Evolutionary conservation across 2,329 filamentous ascomycete genomes (phyloP).

Genomic region (Claviceps spartinae): DNA sequence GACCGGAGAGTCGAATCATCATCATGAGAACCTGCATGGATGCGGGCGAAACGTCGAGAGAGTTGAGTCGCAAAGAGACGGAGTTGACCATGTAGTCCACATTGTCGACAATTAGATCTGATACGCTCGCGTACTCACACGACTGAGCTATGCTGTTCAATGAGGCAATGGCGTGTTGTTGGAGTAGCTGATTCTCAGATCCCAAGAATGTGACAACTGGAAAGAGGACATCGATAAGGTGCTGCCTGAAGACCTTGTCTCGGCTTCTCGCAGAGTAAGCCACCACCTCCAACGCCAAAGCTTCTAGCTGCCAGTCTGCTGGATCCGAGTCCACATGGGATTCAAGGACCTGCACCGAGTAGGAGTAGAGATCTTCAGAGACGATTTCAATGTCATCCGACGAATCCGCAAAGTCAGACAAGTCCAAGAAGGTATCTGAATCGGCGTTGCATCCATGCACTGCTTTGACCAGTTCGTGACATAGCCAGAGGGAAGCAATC

Average conservation of each 20-base stretch:
- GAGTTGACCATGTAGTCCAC: constrained; percentile 96
- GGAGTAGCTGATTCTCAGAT: constrained; percentile 51
- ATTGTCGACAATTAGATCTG: constrained; percentile 73
- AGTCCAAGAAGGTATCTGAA: constrained; percentile 53
- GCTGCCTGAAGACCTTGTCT: constrained; percentile 57
- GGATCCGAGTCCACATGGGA: constrained; percentile 35
- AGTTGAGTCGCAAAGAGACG: constrained; percentile 75
- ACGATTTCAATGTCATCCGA: constrained; percentile 31
- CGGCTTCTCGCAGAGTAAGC: constrained; percentile 60
- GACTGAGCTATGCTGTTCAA: constrained; percentile 66
- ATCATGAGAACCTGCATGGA: constrained; percentile 82
- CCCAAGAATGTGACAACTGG: constrained; percentile 82
- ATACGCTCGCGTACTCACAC: constrained; percentile 62
- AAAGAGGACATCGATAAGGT: constrained; percentile 84
- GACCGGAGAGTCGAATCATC: constrained; percentile 83
- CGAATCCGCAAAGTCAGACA: constrained; percentile 24
- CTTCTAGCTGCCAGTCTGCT: constrained; percentile 58
- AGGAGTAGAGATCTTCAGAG: constrained; percentile 54
- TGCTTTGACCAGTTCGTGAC: constrained; percentile 55
- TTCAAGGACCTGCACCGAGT: constrained; percentile 49
- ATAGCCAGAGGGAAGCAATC: constrained; percentile 67
- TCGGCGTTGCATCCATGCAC: constrained; percentile 36
- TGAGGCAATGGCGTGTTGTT: constrained; percentile 69
- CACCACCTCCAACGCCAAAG: constrained; percentile 68
- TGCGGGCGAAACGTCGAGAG: constrained; percentile 82